Base-by-base conservation (phyloP, 2,329 filamentous ascomycete species). In the Colletotrichum godetiae region DNA sequence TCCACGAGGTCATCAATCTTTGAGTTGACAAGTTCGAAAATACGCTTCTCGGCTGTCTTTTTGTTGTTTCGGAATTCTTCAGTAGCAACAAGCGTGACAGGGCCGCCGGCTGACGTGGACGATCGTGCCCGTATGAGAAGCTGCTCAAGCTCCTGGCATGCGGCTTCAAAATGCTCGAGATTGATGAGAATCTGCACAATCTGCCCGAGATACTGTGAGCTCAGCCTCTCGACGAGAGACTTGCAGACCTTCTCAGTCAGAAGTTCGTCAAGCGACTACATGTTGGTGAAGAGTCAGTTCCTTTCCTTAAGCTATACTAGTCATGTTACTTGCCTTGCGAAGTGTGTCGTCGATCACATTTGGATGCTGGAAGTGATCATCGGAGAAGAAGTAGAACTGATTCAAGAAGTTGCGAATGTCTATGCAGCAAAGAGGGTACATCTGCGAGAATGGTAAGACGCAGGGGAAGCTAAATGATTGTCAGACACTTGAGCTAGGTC, bases 181-280 rank as follows among this genome's bases (percentile, higher is more conserved):
- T 99, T 99, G 79, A 98, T 99, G 65, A 99, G 88, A 77, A 99
- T 99, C 81, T 99, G 97, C 29, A 99, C 97, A 76, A 99, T 98
- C 81, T 99, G 97, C 3, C 97, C 97, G 1, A 98, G 89, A 80
- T 99, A 98, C 81, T 98, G 96, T 2, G 95, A 97, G 78, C 91
- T 93, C 7, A 99, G 88, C 64, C 95, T 91, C 78, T 98, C 95
- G 15, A 98, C 93, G 11, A 99, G 89, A 5, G 93, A 94, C 78
- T 94, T 91, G 87, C 96, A 98, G 73, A 99, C 96, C 82, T 97
- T 97, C 77, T 94, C 90, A 62, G 94, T 96, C 56, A 99, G 89
- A n/a, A 99, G 91, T 77, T 98, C 93, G 80, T 99, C 97, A n/a
- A 99, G 86, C 5, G 95, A 94, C 93, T 95, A 12, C 15, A 27